Evolutionary conservation across 2,329 filamentous ascomycete species (phyloP).

Genomic region (Aquanectria penicillioides): DNA sequence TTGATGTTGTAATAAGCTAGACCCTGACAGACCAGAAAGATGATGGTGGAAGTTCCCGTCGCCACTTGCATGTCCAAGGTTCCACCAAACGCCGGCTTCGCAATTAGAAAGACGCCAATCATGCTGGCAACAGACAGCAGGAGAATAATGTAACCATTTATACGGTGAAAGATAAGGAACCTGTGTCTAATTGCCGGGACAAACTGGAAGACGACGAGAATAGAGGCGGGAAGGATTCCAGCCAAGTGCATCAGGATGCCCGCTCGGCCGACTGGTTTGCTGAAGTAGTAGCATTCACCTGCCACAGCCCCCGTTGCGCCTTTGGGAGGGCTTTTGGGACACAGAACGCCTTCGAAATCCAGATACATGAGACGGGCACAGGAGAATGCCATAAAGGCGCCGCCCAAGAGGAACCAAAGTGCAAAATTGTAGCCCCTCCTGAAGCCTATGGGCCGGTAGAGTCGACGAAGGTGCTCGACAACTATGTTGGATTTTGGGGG

Average conservation of each 20-base stretch:
- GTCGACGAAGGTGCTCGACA: neutral
- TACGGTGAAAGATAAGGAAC: constrained; percentile 63
- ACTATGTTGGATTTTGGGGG: neutral
- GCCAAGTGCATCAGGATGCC: constrained; percentile 59
- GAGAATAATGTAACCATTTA: constrained; percentile 67
- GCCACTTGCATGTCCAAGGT: constrained; percentile 58
- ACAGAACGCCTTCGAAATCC: constrained; percentile 47
- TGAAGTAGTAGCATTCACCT: constrained; percentile 55
- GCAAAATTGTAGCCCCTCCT: constrained; percentile 65
- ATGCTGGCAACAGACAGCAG: constrained; percentile 58
- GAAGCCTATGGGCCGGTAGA: constrained; percentile 64
- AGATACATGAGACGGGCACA: constrained; percentile 38
- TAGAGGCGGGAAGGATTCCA: constrained; percentile 55
- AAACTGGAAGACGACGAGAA: constrained; percentile 60
- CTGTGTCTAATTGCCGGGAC: constrained; percentile 58
- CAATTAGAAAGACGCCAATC: constrained; percentile 63
- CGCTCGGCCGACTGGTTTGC: constrained; percentile 32
- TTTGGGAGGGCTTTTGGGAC: constrained; percentile 26
- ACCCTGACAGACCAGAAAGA: constrained; percentile 54
- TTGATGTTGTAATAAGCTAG: constrained; percentile 68
- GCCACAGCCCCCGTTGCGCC: constrained; percentile 35
- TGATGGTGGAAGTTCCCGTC: constrained; percentile 55
- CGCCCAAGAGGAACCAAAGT: constrained; percentile 61
- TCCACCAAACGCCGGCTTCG: constrained; percentile 63
- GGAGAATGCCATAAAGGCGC: constrained; percentile 43